A percentile compares a stretch with the other conserved stretches of the same genome.
Evolutionary conservation across 2,329 filamentous ascomycete genomes (phyloP).

Genomic region (Microdochium paspali): DNA sequence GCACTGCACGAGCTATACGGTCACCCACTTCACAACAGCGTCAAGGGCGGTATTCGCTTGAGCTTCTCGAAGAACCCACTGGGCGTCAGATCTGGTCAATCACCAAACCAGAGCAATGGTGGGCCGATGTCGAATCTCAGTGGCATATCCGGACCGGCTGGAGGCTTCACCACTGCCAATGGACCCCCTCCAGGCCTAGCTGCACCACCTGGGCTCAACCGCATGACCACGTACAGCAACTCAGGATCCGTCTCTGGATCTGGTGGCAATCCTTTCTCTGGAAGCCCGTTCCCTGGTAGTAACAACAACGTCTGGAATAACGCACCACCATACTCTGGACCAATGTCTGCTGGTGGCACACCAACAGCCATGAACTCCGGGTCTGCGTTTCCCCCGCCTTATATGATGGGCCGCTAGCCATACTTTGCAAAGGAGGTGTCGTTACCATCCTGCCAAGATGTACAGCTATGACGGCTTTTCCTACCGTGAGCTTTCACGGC

Average conservation of each 20-base stretch:
- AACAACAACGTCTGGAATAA: conserved; percentile 15
- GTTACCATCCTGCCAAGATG: too few relatives aligned
- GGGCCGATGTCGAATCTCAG: conserved; percentile 44
- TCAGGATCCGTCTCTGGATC: conserved; percentile 9
- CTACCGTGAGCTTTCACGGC: too few relatives aligned
- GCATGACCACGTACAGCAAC: conserved; percentile 12
- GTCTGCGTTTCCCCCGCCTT: conserved; percentile 11
- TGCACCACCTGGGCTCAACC: conserved; percentile 59
- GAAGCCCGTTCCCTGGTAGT: conserved; percentile 9
- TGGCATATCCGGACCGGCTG: conserved; percentile 41
- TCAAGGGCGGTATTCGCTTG: conserved; percentile 88
- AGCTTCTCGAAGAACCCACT: conserved; percentile 97
- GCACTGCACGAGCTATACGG: conserved; percentile 86
- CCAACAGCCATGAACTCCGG: conserved; percentile 11
- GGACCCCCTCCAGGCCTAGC: conserved; percentile 76
- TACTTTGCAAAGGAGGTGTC: too few relatives aligned
- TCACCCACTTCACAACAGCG: conserved; percentile 75
- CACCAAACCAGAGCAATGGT: conserved; percentile 28
- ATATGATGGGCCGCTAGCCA: conserved; percentile 16
- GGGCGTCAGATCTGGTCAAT: conserved; percentile 75
- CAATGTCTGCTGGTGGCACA: conserved; percentile 12
- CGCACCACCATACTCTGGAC: conserved; percentile 11
- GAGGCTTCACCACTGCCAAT: conserved; percentile 57
- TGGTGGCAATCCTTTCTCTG: conserved; percentile 11
- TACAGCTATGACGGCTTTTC: too few relatives aligned